Evolutionary conservation across 495 filamentous ascomycete species (phyloP).

Genomic region (Friedmanniomyces simplex): DNA sequence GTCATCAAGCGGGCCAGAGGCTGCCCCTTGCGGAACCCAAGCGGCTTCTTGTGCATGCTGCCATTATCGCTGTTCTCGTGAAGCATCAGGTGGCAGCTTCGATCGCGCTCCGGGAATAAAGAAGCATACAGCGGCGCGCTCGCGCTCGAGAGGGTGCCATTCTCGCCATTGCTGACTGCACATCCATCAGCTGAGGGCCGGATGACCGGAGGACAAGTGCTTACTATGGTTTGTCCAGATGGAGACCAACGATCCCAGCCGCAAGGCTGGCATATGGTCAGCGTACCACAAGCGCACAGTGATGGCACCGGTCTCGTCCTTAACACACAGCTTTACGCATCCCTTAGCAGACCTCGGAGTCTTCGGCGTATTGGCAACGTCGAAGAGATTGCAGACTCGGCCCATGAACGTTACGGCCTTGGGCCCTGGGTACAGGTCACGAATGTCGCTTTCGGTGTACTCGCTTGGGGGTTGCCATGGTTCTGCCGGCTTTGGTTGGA

Average conservation of each 20-base stretch:
- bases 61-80: conserved; percentile 39
- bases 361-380: conserved; percentile 31
- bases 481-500: conserved; percentile 32
- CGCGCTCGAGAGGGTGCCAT: conserved; percentile 23
- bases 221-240: conserved; percentile 28
- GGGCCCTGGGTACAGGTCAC: conserved; percentile 42
- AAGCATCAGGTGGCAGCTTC: conserved; percentile 41
- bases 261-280: conserved; percentile 21
- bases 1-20: conserved; percentile 43
- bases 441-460: conserved; percentile 43
- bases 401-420: conserved; percentile 43
- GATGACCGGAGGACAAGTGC: neutral
- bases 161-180: conserved; percentile 27
- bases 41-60: conserved; percentile 37
- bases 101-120: conserved; percentile 44
- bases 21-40: conserved; percentile 31
- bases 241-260: conserved; percentile 31
- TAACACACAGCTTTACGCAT: conserved; percentile 45
- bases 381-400: conserved; percentile 48
- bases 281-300: conserved; percentile 39
- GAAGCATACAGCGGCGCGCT: conserved; percentile 34
- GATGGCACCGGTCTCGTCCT: conserved; percentile 48
- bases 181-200: neutral
- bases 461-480: conserved; percentile 45
- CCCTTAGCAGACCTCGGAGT: conserved; percentile 35